Base-by-base conservation (phyloP, 495 filamentous ascomycete species). In the Penicillium cosmopolitanum region DNA sequence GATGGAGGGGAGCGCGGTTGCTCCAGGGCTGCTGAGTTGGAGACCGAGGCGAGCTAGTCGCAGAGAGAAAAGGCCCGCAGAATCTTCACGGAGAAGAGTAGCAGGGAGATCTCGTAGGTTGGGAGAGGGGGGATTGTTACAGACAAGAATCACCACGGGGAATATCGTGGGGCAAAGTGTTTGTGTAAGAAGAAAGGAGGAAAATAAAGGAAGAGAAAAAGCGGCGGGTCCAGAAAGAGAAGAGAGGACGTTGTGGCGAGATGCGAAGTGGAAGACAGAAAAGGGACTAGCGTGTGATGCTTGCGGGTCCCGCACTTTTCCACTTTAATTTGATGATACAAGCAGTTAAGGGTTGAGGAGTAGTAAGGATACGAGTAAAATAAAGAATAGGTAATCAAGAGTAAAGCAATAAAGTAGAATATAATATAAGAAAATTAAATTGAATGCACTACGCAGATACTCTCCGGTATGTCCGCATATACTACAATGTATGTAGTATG, bases 1-100 rank as follows among this genome's bases (percentile, higher is more conserved):
- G 55, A 50, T 25, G 67, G 65, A 58, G 50, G 52, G 69, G 65
- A 75, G 74, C 70, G 67, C 59, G 68, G 62, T 38, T 65, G 76
- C 74, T 75, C 76, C 74, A 73, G 67, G 60, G 33, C 71, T 67
- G 68, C 59, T 58, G 52, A 36, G 48, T 51, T 46, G 23, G 23
- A 34, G 65, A 58, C 38, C 31, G 52, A 64, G 51, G 57, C 50
- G 62, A 65, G 36, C 58, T 56, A 31, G 53, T 55, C 56, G 48
- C 56, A 11, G 50, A 28, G 25, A 42, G 42, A 50, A 28, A 53
- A 13, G 34, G 8, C 35, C 40, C 28, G 60, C 63, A 61, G 57
- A 58, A 46, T 55, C 48, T 57, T 56, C 57, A 56, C 42, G 15
- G 16, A 44, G 4, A 13, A 44, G 8, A 18, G 6, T n/a, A 16